Evolutionary conservation across 805 yeast species (phyloP).

Genomic region (Lachancea sp.): DNA sequence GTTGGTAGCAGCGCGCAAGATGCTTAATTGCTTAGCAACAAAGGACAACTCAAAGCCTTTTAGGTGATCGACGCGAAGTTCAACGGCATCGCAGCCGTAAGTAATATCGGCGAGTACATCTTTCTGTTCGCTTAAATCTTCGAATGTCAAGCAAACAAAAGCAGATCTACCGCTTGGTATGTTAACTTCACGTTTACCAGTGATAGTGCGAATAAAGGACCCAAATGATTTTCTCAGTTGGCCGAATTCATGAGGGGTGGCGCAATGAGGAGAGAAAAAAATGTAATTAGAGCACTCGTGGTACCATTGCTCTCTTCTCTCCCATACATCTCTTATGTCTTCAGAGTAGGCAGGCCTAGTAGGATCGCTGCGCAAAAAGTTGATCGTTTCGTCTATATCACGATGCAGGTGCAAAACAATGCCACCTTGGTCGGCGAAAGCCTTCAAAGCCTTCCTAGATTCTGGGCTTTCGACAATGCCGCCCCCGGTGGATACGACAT

Average conservation of each 20-base stretch:
- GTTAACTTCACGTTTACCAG: slow-evolving; percentile 42
- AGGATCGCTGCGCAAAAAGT: slow-evolving; percentile 67
- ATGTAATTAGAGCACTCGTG: slow-evolving; percentile 69
- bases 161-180: slow-evolving; percentile 44
- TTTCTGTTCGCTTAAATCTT: slow-evolving; percentile 45
- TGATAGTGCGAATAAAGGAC: slow-evolving; percentile 50
- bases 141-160: slow-evolving; percentile 67
- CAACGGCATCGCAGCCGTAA: slow-evolving; percentile 75
- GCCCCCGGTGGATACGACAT: slow-evolving; percentile 91
- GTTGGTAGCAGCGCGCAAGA: slow-evolving; percentile 54
- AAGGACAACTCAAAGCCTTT: slow-evolving; percentile 43
- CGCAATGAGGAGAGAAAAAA: slow-evolving; percentile 72
- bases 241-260: slow-evolving; percentile 45
- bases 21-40: slow-evolving; percentile 69
- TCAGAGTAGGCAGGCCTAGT: slow-evolving; percentile 82
- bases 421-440: slow-evolving; percentile 54
- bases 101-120: slow-evolving; percentile 46
- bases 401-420: slow-evolving; percentile 88
- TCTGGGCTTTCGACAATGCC: slow-evolving; percentile 78
- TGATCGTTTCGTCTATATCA: slow-evolving; percentile 70
- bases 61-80: slow-evolving; percentile 72
- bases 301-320: slow-evolving; percentile 73
- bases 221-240: slow-evolving; percentile 54
- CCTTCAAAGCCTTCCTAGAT: slow-evolving; percentile 59
- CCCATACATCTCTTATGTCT: slow-evolving; percentile 80